Conservation (phyloP, 192 early-diverging fungal genomes). For the Diversispora epigaea region DNA sequence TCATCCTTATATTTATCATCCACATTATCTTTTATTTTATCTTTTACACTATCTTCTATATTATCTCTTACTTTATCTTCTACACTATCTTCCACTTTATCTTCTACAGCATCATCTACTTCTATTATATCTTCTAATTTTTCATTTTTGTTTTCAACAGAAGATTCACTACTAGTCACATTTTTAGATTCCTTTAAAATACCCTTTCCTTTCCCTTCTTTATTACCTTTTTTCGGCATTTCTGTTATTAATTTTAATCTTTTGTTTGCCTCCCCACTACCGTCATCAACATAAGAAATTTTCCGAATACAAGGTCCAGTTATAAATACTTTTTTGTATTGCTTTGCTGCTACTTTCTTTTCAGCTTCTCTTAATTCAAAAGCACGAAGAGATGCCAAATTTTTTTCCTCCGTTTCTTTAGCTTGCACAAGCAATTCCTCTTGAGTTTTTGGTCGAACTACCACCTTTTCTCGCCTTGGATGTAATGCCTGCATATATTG, state of each 20-base stretch:
- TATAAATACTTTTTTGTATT: slow-evolving; percentile 41
- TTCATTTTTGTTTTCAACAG: no score
- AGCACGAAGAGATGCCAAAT: slow-evolving; percentile 47
- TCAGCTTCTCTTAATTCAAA: slow-evolving; percentile 55
- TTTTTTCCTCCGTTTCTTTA: slow-evolving; percentile 51
- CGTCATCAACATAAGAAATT: slow-evolving; percentile 49
- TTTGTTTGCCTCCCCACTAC: slow-evolving; percentile 38
- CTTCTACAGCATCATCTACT: no score
- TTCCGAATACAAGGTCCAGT: slow-evolving; percentile 48
- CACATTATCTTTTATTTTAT: not conserved
- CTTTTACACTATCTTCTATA: no score
- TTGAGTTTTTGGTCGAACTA: slow-evolving; percentile 47
- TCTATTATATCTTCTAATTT: no score
- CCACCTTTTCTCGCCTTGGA: slow-evolving; percentile 47
- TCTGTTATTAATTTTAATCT: slow-evolving; percentile 34
- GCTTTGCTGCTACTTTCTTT: slow-evolving; percentile 43
- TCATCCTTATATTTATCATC: not conserved
- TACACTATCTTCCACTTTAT: no score
- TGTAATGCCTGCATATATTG: slow-evolving; percentile 35
- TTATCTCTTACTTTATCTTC: no score
- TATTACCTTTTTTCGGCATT: not conserved
- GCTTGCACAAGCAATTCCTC: slow-evolving; percentile 56
- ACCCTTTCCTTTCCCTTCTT: slow-evolving; percentile 28
- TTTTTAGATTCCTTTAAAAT: slow-evolving; percentile 11
- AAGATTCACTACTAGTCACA: not conserved